phyloP scores from a whole-genome alignment of 1,139 yeast species.

The Blastobotrys capitulatus region DNA sequence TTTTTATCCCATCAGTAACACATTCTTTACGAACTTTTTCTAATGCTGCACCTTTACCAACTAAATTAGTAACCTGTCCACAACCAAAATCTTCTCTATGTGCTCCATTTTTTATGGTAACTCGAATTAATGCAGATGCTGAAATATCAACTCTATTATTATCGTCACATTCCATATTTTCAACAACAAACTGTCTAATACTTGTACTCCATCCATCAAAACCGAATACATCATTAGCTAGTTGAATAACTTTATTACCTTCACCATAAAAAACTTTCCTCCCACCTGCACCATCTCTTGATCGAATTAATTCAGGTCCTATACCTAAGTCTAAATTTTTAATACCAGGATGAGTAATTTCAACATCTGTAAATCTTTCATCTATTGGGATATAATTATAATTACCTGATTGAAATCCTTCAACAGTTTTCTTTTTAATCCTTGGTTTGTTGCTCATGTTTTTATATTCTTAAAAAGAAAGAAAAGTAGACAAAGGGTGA shows the following conservation, averaged over 20 bases:
- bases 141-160: conserved; percentile 50
- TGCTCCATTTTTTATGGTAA: conserved; percentile 65
- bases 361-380: not conserved
- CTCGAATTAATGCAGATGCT: conserved; percentile 59
- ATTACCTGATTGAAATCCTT: not conserved
- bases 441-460: not conserved
- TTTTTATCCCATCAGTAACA: conserved; percentile 67
- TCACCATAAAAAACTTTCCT: conserved; percentile 38
- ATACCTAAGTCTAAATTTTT: conserved; percentile 33
- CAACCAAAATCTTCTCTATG: conserved; percentile 75
- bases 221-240: conserved; percentile 66
- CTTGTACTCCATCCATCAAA: conserved; percentile 59
- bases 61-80: conserved; percentile 65
- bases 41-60: conserved; percentile 58
- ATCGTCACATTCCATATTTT: conserved; percentile 29
- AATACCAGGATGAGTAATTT: conserved; percentile 2
- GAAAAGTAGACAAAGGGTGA: too few species aligned
- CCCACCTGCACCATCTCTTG: conserved; percentile 51
- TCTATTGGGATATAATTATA: conserved; percentile 7
- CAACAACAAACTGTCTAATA: conserved; percentile 36
- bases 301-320: conserved; percentile 88
- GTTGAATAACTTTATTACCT: conserved; percentile 41
- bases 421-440: not conserved
- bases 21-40: conserved; percentile 78
- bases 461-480: too few species aligned